These are phyloP conservation scores for Trichoderma pleuroti DNA, from an alignment of 2,329 filamentous ascomycete species.

Conservation along the genomic window DNA sequence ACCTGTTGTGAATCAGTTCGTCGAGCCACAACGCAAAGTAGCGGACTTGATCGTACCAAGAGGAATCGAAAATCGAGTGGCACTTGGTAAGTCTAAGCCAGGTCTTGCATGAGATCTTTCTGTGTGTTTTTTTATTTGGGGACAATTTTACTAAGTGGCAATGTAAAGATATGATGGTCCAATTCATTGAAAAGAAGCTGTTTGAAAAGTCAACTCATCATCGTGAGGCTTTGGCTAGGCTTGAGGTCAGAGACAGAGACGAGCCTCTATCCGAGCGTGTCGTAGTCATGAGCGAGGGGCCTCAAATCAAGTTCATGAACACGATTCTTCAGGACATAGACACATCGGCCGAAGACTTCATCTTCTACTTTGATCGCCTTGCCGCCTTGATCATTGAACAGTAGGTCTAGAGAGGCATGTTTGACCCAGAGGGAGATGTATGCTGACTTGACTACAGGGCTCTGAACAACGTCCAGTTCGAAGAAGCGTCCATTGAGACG, in stretches of 20 bases:
- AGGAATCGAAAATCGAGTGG: constrained; percentile 90
- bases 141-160: constrained; percentile 9
- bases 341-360: constrained; percentile 82
- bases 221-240: constrained; percentile 69
- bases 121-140: background rate
- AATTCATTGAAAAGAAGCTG: constrained; percentile 85
- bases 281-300: constrained; percentile 68
- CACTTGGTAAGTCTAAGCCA: constrained; percentile 60
- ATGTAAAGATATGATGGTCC: constrained; percentile 77
- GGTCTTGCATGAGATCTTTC: background rate
- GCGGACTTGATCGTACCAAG: constrained; percentile 95
- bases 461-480: constrained; percentile 72
- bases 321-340: constrained; percentile 82
- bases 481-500: constrained; percentile 62
- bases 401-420: constrained; percentile 38
- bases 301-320: constrained; percentile 82
- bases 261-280: constrained; percentile 73
- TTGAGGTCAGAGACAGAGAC: constrained; percentile 69
- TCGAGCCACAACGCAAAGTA: constrained; percentile 85
- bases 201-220: constrained; percentile 82
- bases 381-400: constrained; percentile 80
- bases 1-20: constrained; percentile 51
- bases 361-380: constrained; percentile 94
- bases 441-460: constrained; percentile 48
- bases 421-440: background rate